Evolutionary conservation across 1,284 basidiomycete species (phyloP).

Genomic region (Malassezia restricta): DNA sequence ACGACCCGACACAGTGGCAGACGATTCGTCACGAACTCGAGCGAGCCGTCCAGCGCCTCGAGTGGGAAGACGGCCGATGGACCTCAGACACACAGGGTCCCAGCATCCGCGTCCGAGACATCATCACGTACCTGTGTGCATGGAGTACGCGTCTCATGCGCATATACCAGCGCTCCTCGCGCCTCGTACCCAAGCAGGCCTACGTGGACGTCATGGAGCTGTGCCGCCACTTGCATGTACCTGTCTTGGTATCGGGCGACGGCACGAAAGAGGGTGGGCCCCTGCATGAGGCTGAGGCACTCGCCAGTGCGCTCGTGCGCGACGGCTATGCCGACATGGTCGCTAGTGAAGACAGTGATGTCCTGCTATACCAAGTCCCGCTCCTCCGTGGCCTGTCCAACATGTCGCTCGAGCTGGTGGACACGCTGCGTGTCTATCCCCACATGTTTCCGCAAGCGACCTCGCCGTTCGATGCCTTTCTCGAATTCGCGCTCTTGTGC

Average conservation of each 20-base stretch:
- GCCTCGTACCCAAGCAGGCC: constrained; percentile 20
- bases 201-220: constrained; percentile 31
- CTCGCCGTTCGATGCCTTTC: constrained; percentile 21
- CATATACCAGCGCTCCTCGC: constrained; percentile 1
- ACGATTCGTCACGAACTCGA: background rate
- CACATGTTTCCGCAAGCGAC: constrained; percentile 21
- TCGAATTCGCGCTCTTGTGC: constrained; percentile 41
- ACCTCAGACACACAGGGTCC: background rate
- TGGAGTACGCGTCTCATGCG: background rate
- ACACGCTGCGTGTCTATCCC: constrained; percentile 19
- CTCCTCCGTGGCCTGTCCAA: constrained; percentile 34
- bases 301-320: constrained; percentile 37
- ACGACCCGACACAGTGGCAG: background rate
- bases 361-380: constrained; percentile 41
- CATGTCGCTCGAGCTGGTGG: constrained; percentile 25
- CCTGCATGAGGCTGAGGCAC: constrained; percentile 44
- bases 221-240: constrained; percentile 26
- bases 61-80: background rate
- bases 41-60: background rate
- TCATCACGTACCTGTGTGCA: background rate
- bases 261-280: constrained; percentile 24
- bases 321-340: constrained; percentile 40
- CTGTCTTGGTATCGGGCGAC: constrained; percentile 38
- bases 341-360: constrained; percentile 45
- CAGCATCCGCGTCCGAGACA: background rate